Conservation (phyloP, 2,329 filamentous ascomycete species). For the Ophiostoma fasciatum region DNA sequence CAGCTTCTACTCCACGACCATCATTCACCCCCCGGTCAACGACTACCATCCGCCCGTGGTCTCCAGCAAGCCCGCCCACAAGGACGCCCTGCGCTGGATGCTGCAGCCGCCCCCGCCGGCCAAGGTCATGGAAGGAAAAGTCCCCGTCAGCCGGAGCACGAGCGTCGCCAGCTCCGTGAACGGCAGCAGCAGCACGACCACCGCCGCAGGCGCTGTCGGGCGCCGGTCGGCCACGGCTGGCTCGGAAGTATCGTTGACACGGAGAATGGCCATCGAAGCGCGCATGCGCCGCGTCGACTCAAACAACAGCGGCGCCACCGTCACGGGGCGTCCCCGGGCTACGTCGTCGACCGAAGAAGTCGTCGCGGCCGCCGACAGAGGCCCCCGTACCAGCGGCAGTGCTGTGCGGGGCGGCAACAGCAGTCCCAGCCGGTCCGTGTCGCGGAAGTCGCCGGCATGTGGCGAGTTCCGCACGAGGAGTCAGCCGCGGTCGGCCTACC, state of each 20-base stretch:
- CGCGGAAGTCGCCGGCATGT: conserved; percentile 10
- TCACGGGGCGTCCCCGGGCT: not conserved
- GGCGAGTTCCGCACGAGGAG: conserved; percentile 1
- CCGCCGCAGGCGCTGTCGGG: too few species aligned
- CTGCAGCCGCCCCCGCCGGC: conserved; percentile 80
- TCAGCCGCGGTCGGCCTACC: conserved; percentile 1
- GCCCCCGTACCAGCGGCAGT: too few species aligned
- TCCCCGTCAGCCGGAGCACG: conserved; percentile 48
- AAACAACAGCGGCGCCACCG: conserved; percentile 2
- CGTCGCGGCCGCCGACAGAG: conserved; percentile 13
- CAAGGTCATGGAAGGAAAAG: conserved; percentile 80
- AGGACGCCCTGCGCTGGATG: conserved; percentile 75
- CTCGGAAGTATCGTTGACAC: conserved; percentile 8
- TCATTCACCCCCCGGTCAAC: conserved; percentile 59
- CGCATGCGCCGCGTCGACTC: conserved; percentile 8
- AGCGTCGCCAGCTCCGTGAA: conserved; percentile 40
- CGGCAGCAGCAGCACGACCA: too few species aligned
- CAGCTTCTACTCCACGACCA: conserved; percentile 41
- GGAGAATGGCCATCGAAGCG: conserved; percentile 9
- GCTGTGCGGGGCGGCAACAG: not conserved
- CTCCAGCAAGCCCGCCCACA: conserved; percentile 54
- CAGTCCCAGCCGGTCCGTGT: conserved; percentile 12
- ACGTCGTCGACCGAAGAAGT: conserved; percentile 14
- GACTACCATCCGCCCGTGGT: conserved; percentile 77
- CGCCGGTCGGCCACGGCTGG: not conserved